These are phyloP conservation scores for Rhodotorula mucilaginosa DNA, from an alignment of 1,284 basidiomycete species.

Conservation along the genomic window DNA sequence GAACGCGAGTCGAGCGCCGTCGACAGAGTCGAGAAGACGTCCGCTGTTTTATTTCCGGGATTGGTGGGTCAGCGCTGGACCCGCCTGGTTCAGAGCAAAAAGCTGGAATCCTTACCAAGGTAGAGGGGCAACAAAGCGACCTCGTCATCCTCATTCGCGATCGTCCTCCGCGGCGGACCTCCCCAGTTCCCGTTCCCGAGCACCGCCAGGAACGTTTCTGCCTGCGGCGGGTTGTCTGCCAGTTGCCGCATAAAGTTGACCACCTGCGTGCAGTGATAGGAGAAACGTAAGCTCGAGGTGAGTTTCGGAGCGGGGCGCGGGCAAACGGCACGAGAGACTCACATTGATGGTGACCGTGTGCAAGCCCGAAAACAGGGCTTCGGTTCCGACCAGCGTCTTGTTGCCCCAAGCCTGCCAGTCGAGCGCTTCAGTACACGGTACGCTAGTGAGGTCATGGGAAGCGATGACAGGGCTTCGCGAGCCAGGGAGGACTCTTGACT, in stretches of 20 bases:
- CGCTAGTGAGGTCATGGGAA: no score
- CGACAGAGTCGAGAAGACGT: slow-evolving; percentile 40
- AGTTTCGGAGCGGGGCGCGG: not conserved
- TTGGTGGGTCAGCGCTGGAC: not conserved
- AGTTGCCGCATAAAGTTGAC: slow-evolving; percentile 46
- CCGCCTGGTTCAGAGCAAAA: not conserved
- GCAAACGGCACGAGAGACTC: not conserved
- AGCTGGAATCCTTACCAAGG: not conserved
- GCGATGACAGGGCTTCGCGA: no score
- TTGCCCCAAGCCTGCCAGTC: slow-evolving; percentile 37
- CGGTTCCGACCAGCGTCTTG: slow-evolving; percentile 35
- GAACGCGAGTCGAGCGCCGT: slow-evolving; percentile 40
- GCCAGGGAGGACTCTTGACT: no score
- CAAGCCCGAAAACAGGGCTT: slow-evolving; percentile 36
- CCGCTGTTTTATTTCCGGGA: slow-evolving; percentile 25
- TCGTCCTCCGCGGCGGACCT: slow-evolving; percentile 16
- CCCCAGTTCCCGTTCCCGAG: slow-evolving; percentile 48
- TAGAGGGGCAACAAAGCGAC: slow-evolving; percentile 22
- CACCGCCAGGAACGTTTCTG: slow-evolving; percentile 42
- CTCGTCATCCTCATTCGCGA: slow-evolving; percentile 14
- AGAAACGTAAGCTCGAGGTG: not conserved
- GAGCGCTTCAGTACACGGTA: no score
- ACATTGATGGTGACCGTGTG: slow-evolving; percentile 40
- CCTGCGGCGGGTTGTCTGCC: slow-evolving; percentile 43
- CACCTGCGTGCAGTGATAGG: slow-evolving; percentile 19